Evolutionary conservation across 495 filamentous ascomycete species (phyloP), one percentile per base, ranked within the genome.

Genomic region (Trichoderma erinaceum): DNA sequence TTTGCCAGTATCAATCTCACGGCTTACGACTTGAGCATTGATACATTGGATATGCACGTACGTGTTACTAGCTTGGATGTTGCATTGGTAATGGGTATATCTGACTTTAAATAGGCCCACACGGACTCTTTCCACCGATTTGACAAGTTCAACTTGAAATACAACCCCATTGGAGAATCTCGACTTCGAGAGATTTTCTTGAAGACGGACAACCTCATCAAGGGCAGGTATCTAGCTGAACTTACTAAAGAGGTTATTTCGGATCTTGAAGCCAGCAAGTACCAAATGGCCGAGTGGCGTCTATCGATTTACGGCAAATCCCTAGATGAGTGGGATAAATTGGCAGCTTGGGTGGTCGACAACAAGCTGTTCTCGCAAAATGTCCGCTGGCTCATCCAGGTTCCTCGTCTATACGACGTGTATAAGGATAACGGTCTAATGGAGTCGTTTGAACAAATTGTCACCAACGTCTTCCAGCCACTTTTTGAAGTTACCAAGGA

Each of bases 71-170:
- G 43, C 35, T 25, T 41, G 35, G 32, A 61, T 13, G 10, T 48
- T 11, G 25, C 58, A 35, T 46, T 69, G 29, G 16, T 25, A 38
- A n/a, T n/a, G n/a, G n/a, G n/a, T 44, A 8, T 56, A 27, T 50
- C 38, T 74, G 41, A 71, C 68, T 27, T 48, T 56, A 41, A 3
- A 25, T 72, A 94, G 90, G 94, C 95, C 41, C 95, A 99, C 73
- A 97, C 92, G 3, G 95, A 99, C 78, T 95, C 93, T 4, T 99
- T 99, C 79, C 95, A 99, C 76, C 92, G 95, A 0, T 99, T 99
- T 75, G 95, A 99, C 80, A 99, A 99, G 77, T 99, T 99, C 83
- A 99, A 99, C 73, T 83, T 99, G 29, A 99, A 99, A 75, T 99
- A 99, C 74, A 99, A 99, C 73, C 95, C 95, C 3, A 90, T 99